phyloP scores from a whole-genome alignment of 2,329 filamentous ascomycete species.

The Paecilomyces sp. region DNA sequence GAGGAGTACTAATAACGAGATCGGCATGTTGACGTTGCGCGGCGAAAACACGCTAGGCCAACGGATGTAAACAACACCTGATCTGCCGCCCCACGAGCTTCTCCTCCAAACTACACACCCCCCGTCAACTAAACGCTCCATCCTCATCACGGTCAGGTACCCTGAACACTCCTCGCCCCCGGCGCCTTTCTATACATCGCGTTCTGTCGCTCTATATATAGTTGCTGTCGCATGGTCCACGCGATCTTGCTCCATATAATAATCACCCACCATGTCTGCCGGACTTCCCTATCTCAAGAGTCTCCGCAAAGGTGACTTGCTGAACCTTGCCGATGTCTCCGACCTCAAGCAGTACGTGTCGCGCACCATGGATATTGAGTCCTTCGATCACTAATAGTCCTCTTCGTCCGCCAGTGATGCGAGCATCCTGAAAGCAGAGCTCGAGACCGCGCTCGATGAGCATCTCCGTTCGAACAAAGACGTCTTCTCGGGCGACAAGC shows the following conservation, averaged over 20 bases:
- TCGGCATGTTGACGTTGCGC: constrained; percentile 1
- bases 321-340: constrained; percentile 64
- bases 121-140: not conserved
- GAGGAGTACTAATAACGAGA: not conserved
- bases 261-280: constrained; percentile 50
- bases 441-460: constrained; percentile 67
- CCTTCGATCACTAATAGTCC: not conserved
- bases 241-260: constrained; percentile 31
- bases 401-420: constrained; percentile 49
- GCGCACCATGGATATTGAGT: not conserved
- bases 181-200: not conserved
- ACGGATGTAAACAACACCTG: constrained; percentile 23
- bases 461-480: constrained; percentile 63
- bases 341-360: constrained; percentile 64
- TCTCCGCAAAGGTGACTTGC: constrained; percentile 75
- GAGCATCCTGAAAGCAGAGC: constrained; percentile 67
- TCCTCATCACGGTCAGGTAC: not conserved
- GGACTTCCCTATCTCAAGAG: constrained; percentile 66
- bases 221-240: constrained; percentile 40
- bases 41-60: constrained; percentile 12
- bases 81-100: constrained; percentile 2
- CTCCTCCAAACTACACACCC: not conserved
- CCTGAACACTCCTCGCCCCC: not conserved
- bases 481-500: constrained; percentile 56
- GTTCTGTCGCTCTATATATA: constrained; percentile 1